Base-by-base conservation (phyloP, 768 basidiomycete species). In the Jaapia argillacea region DNA sequence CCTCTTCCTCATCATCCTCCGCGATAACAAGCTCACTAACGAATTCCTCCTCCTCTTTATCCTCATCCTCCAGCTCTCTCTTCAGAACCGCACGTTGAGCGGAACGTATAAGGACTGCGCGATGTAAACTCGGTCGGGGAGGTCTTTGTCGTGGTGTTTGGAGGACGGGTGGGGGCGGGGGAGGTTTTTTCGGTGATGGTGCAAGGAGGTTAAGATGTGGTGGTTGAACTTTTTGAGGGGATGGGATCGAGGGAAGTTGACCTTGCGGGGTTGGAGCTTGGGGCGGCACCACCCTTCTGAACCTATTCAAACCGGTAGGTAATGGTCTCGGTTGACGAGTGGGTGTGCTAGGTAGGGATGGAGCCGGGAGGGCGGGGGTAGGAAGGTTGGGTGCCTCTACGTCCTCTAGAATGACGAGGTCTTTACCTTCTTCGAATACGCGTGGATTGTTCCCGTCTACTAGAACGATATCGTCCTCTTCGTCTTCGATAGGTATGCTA, bases 341-440 rank as follows among this genome's bases (percentile, higher is more conserved):
- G n/a, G n/a, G n/a, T n/a, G n/a, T n/a, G n/a, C n/a, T n/a, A n/a
- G n/a, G n/a, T n/a, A n/a, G n/a, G 10, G 28, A 33, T 16, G 28
- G 28, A 47, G 20, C 3, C 24, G 46, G 36, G 41, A 35, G 44
- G 22, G 46, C 44, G 18, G 44, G 40, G 14, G 44, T 45, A 25
- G 43, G 40, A 6, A 52, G 52, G 22, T 49, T 54, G 6, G 46
- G 50, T 0, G 56, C 55, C 57, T 73, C 70, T n/a, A 83, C 71
- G 42, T 79, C 75, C 54, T 86, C 84, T 14, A 85, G 62, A 44
- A 86, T 83, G 35, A 85, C 71, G 26, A 85, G 72, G 45, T 83
- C 84, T 41, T 66, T 68, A 24, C 77, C 83, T 45, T 83, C 81
- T 51, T 84, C 75, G 0, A 84, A 71, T 5, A 85, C 81, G 13